Percentiles rank a stretch among this genome's conserved stretches.
Conservation (phyloP, 352 stramenopile species). For the Phytophthora sojae region DNA sequence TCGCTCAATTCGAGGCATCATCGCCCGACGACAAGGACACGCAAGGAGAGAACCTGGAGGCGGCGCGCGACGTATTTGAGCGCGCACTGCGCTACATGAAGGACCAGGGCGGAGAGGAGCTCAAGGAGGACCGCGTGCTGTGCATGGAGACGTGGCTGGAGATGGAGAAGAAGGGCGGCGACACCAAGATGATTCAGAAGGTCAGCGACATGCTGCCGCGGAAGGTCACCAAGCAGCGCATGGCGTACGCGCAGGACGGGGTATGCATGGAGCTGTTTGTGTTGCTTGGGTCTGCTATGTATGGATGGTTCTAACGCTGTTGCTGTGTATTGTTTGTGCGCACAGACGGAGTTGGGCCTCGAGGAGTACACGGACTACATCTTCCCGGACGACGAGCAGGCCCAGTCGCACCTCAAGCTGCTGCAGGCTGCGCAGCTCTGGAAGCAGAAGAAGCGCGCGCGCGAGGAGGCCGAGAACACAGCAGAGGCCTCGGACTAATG, state of each 20-base stretch:
- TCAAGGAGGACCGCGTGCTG: constrained; percentile 96
- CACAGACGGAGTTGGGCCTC: constrained; percentile 88
- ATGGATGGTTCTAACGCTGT: constrained; percentile 26
- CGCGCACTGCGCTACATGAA: constrained; percentile 94
- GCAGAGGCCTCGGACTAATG: constrained; percentile 17
- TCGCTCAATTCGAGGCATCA: constrained; percentile 88
- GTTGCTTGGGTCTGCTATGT: constrained; percentile 1
- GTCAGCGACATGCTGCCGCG: constrained; percentile 95
- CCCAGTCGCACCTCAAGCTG: constrained; percentile 96
- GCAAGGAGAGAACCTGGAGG: constrained; percentile 57
- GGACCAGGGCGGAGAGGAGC: constrained; percentile 68
- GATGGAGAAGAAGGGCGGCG: constrained; percentile 88
- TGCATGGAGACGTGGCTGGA: constrained; percentile 97
- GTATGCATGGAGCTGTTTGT: constrained; percentile 45
- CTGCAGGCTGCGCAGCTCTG: constrained; percentile 97
- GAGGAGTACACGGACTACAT: constrained; percentile 99
- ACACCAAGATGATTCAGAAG: constrained; percentile 79
- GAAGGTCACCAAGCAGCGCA: constrained; percentile 97
- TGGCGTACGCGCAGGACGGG: constrained; percentile 93
- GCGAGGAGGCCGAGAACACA: constrained; percentile 52
- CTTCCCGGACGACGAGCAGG: constrained; percentile 98
- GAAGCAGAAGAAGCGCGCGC: constrained; percentile 91
- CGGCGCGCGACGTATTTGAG: constrained; percentile 91
- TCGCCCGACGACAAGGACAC: constrained; percentile 27
- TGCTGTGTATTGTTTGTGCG: neutral